Conservation (phyloP, 2,329 filamentous ascomycete species). For the Cryphonectria parasitica region DNA sequence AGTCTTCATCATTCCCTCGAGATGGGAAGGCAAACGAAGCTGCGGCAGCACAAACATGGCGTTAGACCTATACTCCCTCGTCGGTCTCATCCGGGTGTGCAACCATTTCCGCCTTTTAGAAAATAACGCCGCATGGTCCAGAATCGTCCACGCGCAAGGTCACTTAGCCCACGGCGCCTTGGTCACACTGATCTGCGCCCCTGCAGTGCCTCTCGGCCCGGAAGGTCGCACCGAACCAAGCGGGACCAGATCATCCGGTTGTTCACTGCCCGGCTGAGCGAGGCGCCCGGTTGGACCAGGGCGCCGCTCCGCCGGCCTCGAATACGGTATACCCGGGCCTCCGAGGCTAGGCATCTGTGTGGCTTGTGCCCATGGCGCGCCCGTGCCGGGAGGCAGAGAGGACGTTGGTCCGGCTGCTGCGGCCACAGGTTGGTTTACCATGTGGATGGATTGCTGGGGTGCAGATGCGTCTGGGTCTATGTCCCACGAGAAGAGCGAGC, state of each 20-base stretch:
- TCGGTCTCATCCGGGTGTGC: not conserved
- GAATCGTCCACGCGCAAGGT: not conserved
- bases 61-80: not conserved
- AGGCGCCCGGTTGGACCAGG: not conserved
- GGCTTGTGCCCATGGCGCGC: conserved; percentile 50
- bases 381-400: conserved; percentile 41
- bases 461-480: conserved; percentile 62
- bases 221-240: conserved; percentile 16
- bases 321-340: conserved; percentile 39
- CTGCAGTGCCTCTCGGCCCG: conserved; percentile 28
- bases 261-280: not conserved
- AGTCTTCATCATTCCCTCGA: not conserved
- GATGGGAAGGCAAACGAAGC: not conserved
- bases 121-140: not conserved
- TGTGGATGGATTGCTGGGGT: conserved; percentile 58
- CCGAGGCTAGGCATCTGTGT: conserved; percentile 43
- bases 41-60: not conserved
- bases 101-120: not conserved
- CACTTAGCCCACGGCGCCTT: conserved; percentile 30
- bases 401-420: conserved; percentile 36
- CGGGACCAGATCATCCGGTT: conserved; percentile 16
- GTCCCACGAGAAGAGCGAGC: conserved; percentile 79
- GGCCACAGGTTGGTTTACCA: conserved; percentile 55
- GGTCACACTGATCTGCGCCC: conserved; percentile 28
- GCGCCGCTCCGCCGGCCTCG: conserved; percentile 34